Evolutionary conservation across 2,329 filamentous ascomycete species (phyloP).

Genomic region (Clarireedia sp.): DNA sequence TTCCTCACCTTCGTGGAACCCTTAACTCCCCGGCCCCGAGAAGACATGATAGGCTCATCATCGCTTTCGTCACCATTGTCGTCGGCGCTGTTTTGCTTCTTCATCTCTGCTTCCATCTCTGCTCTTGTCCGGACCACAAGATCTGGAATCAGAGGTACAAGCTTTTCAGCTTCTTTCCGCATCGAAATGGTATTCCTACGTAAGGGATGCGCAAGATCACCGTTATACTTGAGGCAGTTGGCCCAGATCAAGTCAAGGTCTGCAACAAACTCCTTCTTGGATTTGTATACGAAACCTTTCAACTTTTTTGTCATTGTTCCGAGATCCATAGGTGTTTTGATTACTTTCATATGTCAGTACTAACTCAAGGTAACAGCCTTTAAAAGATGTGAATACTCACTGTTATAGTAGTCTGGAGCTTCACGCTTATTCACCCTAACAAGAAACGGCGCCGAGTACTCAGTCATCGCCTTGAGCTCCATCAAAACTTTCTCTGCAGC

Average conservation of each 20-base stretch:
- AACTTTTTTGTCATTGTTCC: constrained; percentile 98
- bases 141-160: constrained; percentile 91
- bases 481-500: constrained; percentile 93
- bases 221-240: constrained; percentile 94
- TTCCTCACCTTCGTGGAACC: constrained; percentile 60
- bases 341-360: constrained; percentile 53
- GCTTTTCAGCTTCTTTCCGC: constrained; percentile 94
- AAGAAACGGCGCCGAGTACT: constrained; percentile 94
- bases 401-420: constrained; percentile 86
- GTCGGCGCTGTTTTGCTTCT: constrained; percentile 78
- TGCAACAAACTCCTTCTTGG: constrained; percentile 87
- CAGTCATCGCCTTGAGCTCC: constrained; percentile 92
- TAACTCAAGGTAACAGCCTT: not conserved
- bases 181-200: constrained; percentile 92
- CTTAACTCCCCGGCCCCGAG: constrained; percentile 68
- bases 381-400: constrained; percentile 44
- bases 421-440: constrained; percentile 95
- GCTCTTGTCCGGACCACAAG: constrained; percentile 83
- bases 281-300: constrained; percentile 69
- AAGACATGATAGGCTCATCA: constrained; percentile 97
- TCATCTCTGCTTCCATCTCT: constrained; percentile 83
- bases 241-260: constrained; percentile 95
- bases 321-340: constrained; percentile 96
- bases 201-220: constrained; percentile 76
- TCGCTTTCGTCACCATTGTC: constrained; percentile 84